These are phyloP conservation scores for Colletotrichum liriopes DNA, from an alignment of 2,329 filamentous ascomycete genomes.

Conservation along the genomic window DNA sequence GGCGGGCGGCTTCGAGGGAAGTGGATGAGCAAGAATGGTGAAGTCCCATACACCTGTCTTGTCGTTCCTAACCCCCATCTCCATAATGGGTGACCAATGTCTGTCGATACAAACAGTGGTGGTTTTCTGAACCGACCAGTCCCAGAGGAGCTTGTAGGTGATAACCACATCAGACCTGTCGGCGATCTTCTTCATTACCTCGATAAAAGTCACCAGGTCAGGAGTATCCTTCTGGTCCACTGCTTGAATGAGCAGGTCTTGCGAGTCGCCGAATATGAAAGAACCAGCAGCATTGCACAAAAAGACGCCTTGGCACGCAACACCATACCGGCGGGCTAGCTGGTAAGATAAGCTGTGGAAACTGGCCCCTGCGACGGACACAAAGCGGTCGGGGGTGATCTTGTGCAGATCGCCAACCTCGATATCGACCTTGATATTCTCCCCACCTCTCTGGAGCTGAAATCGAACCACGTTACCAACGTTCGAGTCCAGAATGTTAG, in stretches of 20 bases:
- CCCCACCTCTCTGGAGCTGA: constrained; percentile 88
- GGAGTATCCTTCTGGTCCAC: constrained; percentile 93
- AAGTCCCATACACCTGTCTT: constrained; percentile 95
- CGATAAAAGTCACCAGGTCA: constrained; percentile 88
- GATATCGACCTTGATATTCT: constrained; percentile 88
- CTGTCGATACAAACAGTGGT: constrained; percentile 83
- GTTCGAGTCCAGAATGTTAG: constrained; percentile 91
- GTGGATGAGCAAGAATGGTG: constrained; percentile 84
- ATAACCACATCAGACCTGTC: constrained; percentile 88
- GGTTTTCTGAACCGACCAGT: constrained; percentile 89
- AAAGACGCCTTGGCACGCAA: constrained; percentile 93
- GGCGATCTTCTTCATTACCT: constrained; percentile 90
- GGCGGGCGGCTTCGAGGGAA: constrained; percentile 81
- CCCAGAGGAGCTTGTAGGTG: constrained; percentile 94
- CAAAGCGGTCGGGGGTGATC: constrained; percentile 96
- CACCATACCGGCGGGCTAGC: constrained; percentile 92
- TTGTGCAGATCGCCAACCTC: constrained; percentile 90
- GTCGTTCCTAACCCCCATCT: constrained; percentile 92
- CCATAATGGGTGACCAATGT: constrained; percentile 97
- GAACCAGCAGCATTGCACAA: constrained; percentile 95
- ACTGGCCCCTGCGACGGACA: constrained; percentile 91
- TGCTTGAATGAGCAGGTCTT: constrained; percentile 93
- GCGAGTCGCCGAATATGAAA: constrained; percentile 91
- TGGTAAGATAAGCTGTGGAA: constrained; percentile 98
- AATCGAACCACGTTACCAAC: constrained; percentile 84